Conservation (phyloP, 805 yeast genomes). For the Pichia cabralensis region DNA sequence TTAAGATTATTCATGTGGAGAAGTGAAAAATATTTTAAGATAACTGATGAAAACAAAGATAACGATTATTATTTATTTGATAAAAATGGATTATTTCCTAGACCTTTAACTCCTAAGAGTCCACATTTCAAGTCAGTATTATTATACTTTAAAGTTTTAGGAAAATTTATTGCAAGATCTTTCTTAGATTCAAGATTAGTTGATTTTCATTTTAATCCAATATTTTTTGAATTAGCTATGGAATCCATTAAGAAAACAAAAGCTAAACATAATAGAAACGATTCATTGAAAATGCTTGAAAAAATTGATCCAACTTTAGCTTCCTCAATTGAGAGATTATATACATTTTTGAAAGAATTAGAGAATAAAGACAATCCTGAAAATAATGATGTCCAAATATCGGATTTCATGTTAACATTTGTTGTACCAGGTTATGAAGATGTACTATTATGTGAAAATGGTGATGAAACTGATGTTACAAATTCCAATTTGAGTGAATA, state of each 20-base stretch:
- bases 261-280: not conserved
- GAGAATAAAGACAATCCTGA: slow-evolving; percentile 10
- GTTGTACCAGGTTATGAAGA: slow-evolving; percentile 69
- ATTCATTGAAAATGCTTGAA: slow-evolving; percentile 30
- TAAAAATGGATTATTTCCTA: slow-evolving; percentile 61
- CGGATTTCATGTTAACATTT: slow-evolving; percentile 52
- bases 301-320: slow-evolving; percentile 51
- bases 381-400: slow-evolving; percentile 29
- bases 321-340: slow-evolving; percentile 44
- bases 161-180: slow-evolving; percentile 80
- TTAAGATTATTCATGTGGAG: slow-evolving; percentile 65
- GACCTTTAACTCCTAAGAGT: slow-evolving; percentile 33
- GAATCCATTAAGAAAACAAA: slow-evolving; percentile 5
- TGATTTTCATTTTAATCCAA: slow-evolving; percentile 67
- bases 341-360: slow-evolving; percentile 29
- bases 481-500: slow-evolving; percentile 48
- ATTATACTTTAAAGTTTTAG: slow-evolving; percentile 54
- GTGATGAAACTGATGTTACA: slow-evolving; percentile 40
- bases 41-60: slow-evolving; percentile 2
- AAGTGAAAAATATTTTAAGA: slow-evolving; percentile 14
- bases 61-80: slow-evolving; percentile 30
- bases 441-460: slow-evolving; percentile 47
- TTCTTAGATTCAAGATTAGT: slow-evolving; percentile 79
- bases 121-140: slow-evolving; percentile 34
- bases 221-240: slow-evolving; percentile 56